Base-by-base conservation (phyloP, 352 stramenopile species). In the Paralagenidium karlingii region DNA sequence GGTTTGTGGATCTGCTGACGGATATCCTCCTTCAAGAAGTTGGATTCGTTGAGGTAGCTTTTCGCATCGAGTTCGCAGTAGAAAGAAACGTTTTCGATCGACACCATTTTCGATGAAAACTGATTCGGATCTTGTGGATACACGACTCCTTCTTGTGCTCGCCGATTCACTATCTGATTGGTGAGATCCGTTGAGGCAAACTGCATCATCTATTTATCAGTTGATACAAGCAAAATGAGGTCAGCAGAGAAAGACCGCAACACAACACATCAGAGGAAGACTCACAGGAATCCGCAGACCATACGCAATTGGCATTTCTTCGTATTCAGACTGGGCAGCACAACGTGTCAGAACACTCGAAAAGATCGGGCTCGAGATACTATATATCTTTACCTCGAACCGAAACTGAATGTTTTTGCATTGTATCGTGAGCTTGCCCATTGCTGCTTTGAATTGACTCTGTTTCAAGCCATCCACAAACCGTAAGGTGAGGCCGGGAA, bases 351-450 rank as follows among this genome's bases (percentile, higher is more conserved):
- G n/a, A 29, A 36, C 29, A 19, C 12, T n/a, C 38, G 5, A 1
- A 41, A 32, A 34, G 31, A 38, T 5, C 9, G 21, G 8, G 15
- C 24, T 43, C 5, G 7, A 2, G 3, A 22, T n/a, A 15, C 12
- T 36, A 11, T 15, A 34, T 21, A 5, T n/a, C 16, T 34, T 28
- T 43, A 85, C 74, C 66, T 88, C 70, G 18, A 83, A 55, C 16
- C 74, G 74, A 37, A 84, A 44, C 34, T 85, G 68, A 22, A 84
- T 54, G 12, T 61, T 61, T 38, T 88, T 64, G 26, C 82, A 38
- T 26, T 76, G 64, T 11, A 88, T 42, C 2, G 56, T 78, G 38
- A 66, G 84, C 26, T 82, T 57, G 5, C 63, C 47, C 11, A 74
- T 38, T 11, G 69, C 61, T 18, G 63, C 49, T 38, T 65, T 49